phyloP scores from a whole-genome alignment of 441 rosid species.

The Adansonia rubrostipa region DNA sequence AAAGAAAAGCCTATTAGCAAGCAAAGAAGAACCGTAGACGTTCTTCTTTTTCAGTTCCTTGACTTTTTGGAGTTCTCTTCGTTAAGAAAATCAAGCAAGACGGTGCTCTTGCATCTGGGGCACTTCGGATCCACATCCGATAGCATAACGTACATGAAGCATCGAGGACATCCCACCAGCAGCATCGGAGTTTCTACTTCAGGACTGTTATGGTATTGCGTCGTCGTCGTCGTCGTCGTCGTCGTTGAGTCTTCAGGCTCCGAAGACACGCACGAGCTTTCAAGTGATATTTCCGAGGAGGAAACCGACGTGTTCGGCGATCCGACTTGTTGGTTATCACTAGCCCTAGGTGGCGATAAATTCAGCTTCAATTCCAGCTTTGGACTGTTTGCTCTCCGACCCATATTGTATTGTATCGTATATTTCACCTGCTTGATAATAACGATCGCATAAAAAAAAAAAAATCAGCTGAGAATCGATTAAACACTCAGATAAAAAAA shows the following conservation, averaged over 20 bases:
- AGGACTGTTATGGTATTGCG: conserved; percentile 16
- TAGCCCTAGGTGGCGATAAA: conserved; percentile 32
- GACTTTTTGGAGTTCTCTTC: conserved; percentile 27
- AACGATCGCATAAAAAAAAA: not conserved
- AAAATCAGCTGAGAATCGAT: not conserved
- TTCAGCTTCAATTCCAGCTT: conserved; percentile 42
- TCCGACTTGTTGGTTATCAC: conserved; percentile 11
- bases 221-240: not conserved
- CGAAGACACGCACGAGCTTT: conserved; percentile 42
- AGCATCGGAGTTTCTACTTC: conserved; percentile 32
- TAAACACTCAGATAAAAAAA: not conserved
- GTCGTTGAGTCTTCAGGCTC: conserved; percentile 23
- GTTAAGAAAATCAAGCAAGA: conserved; percentile 44
- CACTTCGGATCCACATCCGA: conserved; percentile 42
- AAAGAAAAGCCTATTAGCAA: not conserved
- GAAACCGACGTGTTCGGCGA: conserved; percentile 25
- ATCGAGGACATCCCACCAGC: conserved; percentile 47
- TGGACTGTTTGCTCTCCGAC: conserved; percentile 30
- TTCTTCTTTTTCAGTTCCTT: not conserved
- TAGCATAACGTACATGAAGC: conserved; percentile 48
- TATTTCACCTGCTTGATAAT: conserved; percentile 7
- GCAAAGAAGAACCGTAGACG: not conserved
- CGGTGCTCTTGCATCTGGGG: conserved; percentile 47
- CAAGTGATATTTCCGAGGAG: conserved; percentile 31
- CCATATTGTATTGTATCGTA: conserved; percentile 18